phyloP scores from a whole-genome alignment of 441 rosid species.

The Erysimum cheiri region DNA sequence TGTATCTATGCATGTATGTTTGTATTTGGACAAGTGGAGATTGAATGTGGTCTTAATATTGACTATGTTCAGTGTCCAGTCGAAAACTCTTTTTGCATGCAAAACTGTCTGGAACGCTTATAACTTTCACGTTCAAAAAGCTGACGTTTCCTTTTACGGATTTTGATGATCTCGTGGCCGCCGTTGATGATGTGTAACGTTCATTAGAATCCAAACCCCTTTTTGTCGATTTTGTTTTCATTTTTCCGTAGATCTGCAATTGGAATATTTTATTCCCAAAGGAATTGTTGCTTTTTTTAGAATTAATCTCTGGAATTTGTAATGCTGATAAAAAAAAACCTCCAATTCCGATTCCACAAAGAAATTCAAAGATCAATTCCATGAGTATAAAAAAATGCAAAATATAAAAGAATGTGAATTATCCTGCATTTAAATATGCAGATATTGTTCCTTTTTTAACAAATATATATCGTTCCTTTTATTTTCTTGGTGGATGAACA shows the following conservation, averaged over 20 bases:
- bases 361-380: background rate
- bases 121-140: slow-evolving; percentile 36
- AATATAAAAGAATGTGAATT: background rate
- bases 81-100: slow-evolving; percentile 3
- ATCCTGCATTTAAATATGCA: background rate
- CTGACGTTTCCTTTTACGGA: slow-evolving; percentile 27
- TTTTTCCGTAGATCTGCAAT: background rate
- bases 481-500: background rate
- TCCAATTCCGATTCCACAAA: background rate
- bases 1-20: slow-evolving; percentile 2
- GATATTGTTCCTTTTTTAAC: background rate
- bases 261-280: background rate
- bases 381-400: background rate
- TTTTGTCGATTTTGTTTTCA: background rate
- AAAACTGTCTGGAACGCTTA: background rate
- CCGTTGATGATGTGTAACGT: slow-evolving; percentile 1
- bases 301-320: background rate
- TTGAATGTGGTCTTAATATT: slow-evolving; percentile 37
- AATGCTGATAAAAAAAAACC: background rate
- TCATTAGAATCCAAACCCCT: background rate
- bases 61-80: slow-evolving; percentile 29
- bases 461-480: background rate
- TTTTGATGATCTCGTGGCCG: slow-evolving; percentile 2
- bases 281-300: background rate
- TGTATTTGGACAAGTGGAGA: slow-evolving; percentile 26